Base-by-base conservation (phyloP, 1,284 basidiomycete genomes). In the Cryptococcus neoformans region DNA sequence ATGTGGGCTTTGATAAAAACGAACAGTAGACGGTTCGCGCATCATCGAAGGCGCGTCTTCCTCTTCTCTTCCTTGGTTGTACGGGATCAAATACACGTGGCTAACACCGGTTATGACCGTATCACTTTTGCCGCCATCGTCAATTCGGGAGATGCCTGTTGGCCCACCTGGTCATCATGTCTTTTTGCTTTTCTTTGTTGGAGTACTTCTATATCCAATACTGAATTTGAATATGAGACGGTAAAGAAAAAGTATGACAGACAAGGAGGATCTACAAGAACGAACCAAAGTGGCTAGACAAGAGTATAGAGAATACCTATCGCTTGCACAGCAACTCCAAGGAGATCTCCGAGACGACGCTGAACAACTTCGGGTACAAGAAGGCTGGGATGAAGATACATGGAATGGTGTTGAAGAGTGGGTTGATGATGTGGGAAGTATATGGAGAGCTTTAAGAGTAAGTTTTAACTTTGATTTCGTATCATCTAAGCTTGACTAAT, bases 381-480 rank as follows among this genome's bases (percentile, higher is more conserved):
- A 70, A 47, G 70, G 63, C 1, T 78, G 76, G 76, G 71, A 75
- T 54, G 47, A 57, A 5, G 60, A 60, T 0, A 66, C 62, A 0
- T 59, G 56, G n/a, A 47, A 51, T 7, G 75, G 74, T 6, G 67
- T 69, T 7, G 59, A 59, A 2, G 69, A 68, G 9, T 78, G 76
- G 76, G 59, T 66, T 1, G 55, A 56, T 4, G 76, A 78, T 63
- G 49, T 45, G 1, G 68, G 61, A 12, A 66, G 60, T 10, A 65
- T 71, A 6, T 77, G 68, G 59, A 63, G 76, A n/a, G 68, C 68
- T 42, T 55, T 76, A 14, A 62, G 73, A 59, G 76, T 77, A 55
- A 54, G 73, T 65, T 2, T 6, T 38, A 17, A n/a, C 7, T 35
- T 14, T 11, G 16, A 49, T 37, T 14, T 14, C 47, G 21, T 44